Conservation (phyloP, 768 basidiomycete genomes). For the Vararia minispora region DNA sequence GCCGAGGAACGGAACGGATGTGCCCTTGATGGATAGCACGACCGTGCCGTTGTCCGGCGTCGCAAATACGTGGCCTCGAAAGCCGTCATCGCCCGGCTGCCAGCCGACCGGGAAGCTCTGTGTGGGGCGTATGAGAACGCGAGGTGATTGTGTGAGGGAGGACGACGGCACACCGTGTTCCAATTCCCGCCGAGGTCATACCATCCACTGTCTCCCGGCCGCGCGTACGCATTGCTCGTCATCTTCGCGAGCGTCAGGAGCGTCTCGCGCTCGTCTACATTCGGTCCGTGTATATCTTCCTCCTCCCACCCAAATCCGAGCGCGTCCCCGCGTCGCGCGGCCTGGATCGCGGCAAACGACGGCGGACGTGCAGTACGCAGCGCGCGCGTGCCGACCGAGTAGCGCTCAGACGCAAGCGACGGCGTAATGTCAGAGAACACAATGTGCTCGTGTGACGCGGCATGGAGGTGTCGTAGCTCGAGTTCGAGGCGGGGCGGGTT, state of each 20-base stretch:
- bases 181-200: conserved; percentile 61
- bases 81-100: conserved; percentile 79
- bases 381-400: neutral
- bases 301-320: conserved; percentile 59
- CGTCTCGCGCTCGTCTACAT: conserved; percentile 66
- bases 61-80: conserved; percentile 88
- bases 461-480: too few species aligned
- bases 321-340: conserved; percentile 26
- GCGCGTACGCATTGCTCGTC: conserved; percentile 83
- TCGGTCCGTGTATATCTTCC: conserved; percentile 60
- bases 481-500: too few species aligned
- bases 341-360: neutral
- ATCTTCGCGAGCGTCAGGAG: conserved; percentile 85
- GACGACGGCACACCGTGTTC: conserved; percentile 34
- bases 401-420: too few species aligned
- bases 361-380: conserved; percentile 4
- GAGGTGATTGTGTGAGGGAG: neutral
- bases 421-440: too few species aligned
- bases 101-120: conserved; percentile 84
- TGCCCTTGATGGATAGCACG: conserved; percentile 88
- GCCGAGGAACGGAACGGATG: conserved; percentile 65
- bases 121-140: neutral
- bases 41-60: conserved; percentile 75
- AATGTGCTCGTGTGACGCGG: too few species aligned
- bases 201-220: conserved; percentile 56